Base-by-base conservation (phyloP, 805 yeast species). In the Maudiozyma barnettii region DNA sequence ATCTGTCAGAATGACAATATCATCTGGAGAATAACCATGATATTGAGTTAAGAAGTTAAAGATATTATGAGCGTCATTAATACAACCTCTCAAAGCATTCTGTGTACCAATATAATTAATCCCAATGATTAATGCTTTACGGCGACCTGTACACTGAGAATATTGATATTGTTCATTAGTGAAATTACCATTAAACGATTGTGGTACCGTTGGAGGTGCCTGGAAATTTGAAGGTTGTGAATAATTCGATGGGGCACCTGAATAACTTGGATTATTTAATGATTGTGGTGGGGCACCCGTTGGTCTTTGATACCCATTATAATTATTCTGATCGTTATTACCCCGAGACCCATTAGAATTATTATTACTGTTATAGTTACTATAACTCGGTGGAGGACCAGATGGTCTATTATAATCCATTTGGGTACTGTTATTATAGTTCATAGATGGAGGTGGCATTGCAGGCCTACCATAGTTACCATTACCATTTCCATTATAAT, bases 41-140 rank as follows among this genome's bases (percentile, higher is more conserved):
- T 63, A 50, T 21, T 58, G 46, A 19, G 69, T 59, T 48, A 79
- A 66, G 50, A 73, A 74, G 30, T 61, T 55, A 54, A 64, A 68
- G 71, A 77, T 75, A 64, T 76, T 77, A 44, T 72, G 64, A 16
- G 74, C 87, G 64, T 86, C 95, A 58, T 87, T 87, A 58, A 87
- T 82, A 63, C 95, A 86, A 1, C 95, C 95, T 40, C 79, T 70
- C 42, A 87, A 66, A 51, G 72, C 76, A 57, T 78, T 81, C 43
- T 61, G 64, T 3, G 82, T 66, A 6, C 89, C 89, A 50, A 77
- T 70, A 64, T 87, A 87, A 66, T 87, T 87, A 62, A 83, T 81
- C 12, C 95, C 95, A 48, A 87, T 72, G 44, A 85, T 59, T 46
- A 87, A 61, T 2, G 95, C 95, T 65, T 86, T 87, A 51, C 79